Evolutionary conservation across 805 yeast genomes (phyloP).

Genomic region (Millerozyma acaciae): DNA sequence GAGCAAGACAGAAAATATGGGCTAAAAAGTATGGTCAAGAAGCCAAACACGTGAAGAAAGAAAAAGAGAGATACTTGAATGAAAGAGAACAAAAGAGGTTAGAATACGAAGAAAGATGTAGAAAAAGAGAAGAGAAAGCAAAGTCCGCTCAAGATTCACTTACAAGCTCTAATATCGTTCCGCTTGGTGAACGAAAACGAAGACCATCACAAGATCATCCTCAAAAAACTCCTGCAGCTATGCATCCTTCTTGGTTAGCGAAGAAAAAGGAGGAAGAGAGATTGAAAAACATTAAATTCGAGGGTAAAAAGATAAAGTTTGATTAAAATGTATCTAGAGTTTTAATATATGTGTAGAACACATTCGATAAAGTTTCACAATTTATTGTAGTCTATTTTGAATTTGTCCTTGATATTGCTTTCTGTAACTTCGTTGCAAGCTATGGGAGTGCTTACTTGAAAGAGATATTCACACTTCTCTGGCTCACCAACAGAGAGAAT

Average conservation of each 20-base stretch:
- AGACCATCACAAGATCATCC: too few relatives aligned
- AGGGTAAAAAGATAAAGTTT: constrained; percentile 83
- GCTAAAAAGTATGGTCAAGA: constrained; percentile 78
- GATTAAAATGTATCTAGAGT: constrained; percentile 30
- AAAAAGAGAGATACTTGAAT: constrained; percentile 48
- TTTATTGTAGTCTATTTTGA: constrained; percentile 18
- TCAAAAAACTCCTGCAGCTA: constrained; percentile 15
- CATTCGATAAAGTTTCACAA: constrained; percentile 17
- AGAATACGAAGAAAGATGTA: constrained; percentile 71
- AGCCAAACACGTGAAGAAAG: constrained; percentile 80
- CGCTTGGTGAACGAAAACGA: constrained; percentile 33
- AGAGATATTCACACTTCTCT: constrained; percentile 76
- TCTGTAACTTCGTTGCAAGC: constrained; percentile 37
- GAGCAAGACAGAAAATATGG: constrained; percentile 97
- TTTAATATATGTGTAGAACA: constrained; percentile 1
- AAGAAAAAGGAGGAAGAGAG: constrained; percentile 70
- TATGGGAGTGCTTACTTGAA: constrained; percentile 46
- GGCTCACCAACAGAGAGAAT: constrained; percentile 77
- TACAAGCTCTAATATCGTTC: constrained; percentile 37
- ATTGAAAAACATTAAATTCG: constrained; percentile 59
- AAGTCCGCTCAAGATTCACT: constrained; percentile 16
- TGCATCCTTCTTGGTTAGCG: constrained; percentile 99
- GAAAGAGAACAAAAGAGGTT: constrained; percentile 57
- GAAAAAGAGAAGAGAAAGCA: constrained; percentile 36
- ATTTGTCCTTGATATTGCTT: constrained; percentile 21